phyloP scores from a whole-genome alignment of 495 filamentous ascomycete species.

The Apodospora peruviana region DNA sequence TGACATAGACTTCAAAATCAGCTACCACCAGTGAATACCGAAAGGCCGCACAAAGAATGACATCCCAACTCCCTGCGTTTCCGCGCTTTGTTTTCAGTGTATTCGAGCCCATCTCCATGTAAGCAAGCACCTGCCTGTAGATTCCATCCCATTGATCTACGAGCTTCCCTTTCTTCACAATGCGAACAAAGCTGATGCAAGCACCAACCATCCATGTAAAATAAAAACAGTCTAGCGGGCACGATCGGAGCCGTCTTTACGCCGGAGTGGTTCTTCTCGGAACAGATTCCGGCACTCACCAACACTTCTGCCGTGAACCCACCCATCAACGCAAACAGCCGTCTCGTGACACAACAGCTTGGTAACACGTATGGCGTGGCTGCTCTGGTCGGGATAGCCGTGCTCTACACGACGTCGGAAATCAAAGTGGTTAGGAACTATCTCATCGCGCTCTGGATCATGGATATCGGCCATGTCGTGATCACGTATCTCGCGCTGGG shows the following conservation, averaged over 20 bases:
- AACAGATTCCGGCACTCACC: conserved; percentile 46
- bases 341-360: conserved; percentile 45
- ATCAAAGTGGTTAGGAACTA: conserved; percentile 62
- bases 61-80: conserved; percentile 44
- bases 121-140: conserved; percentile 23
- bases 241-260: conserved; percentile 48
- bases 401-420: conserved; percentile 60
- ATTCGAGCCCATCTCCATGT: conserved; percentile 66
- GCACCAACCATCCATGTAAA: no score
- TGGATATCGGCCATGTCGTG: conserved; percentile 65
- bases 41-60: conserved; percentile 35
- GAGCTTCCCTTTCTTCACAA: background rate
- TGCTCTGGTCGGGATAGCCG: conserved; percentile 53
- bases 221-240: conserved; percentile 42
- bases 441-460: conserved; percentile 57
- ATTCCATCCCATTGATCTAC: conserved; percentile 2
- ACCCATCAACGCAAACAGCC: conserved; percentile 17
- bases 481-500: conserved; percentile 57
- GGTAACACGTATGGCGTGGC: conserved; percentile 64
- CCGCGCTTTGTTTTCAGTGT: conserved; percentile 54
- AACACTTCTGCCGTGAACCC: conserved; percentile 18
- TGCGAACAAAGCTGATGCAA: no score
- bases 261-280: conserved; percentile 53
- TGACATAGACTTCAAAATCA: background rate
- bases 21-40: background rate